Percentiles rank a stretch among this genome's conserved stretches.
Conservation (phyloP, 805 yeast species). For the Tetrapisispora iriomotensis region DNA sequence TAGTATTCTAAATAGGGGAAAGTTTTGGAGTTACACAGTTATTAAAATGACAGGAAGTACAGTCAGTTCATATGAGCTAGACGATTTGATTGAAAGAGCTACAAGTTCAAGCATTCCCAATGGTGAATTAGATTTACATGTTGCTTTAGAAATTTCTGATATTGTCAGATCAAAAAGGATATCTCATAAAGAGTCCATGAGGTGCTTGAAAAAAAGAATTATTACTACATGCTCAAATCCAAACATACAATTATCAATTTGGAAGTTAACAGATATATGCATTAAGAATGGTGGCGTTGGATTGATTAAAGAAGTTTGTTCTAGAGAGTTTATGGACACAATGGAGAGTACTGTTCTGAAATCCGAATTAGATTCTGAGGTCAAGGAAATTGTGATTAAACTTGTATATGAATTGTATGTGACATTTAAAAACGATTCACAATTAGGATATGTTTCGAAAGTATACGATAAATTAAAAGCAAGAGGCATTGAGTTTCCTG, state of each 20-base stretch:
- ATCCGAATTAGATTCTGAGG: conserved; percentile 36
- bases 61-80: conserved; percentile 31
- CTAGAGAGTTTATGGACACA: conserved; percentile 80
- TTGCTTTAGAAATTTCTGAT: conserved; percentile 81
- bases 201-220: conserved; percentile 68
- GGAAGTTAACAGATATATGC: conserved; percentile 75
- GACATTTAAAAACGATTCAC: conserved; percentile 59
- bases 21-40: not conserved
- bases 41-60: not conserved
- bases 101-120: conserved; percentile 86
- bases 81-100: conserved; percentile 59
- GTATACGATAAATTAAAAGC: conserved; percentile 48
- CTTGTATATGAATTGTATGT: conserved; percentile 69
- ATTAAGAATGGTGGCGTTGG: conserved; percentile 89
- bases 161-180: conserved; percentile 72
- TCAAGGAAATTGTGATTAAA: conserved; percentile 50
- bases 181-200: conserved; percentile 73
- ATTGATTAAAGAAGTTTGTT: conserved; percentile 66
- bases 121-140: conserved; percentile 72
- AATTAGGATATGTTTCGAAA: conserved; percentile 52
- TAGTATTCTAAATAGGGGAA: not conserved
- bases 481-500: conserved; percentile 64
- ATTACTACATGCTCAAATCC: conserved; percentile 55
- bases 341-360: conserved; percentile 40
- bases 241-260: conserved; percentile 62